phyloP scores from a whole-genome alignment of 2,329 filamentous ascomycete species.

The Colletotrichum sidae region DNA sequence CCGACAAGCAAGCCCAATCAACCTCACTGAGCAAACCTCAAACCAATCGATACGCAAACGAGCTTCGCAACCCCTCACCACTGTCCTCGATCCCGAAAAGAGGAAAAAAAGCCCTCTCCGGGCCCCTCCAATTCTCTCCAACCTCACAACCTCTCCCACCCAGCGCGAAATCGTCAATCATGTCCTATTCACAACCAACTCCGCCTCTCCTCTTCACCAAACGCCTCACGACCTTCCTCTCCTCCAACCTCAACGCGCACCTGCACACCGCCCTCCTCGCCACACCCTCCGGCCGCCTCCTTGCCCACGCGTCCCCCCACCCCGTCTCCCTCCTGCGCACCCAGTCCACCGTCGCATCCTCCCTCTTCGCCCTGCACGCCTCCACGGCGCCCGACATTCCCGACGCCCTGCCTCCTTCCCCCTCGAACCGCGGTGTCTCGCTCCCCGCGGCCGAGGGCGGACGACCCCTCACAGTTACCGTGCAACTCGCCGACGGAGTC shows the following conservation, averaged over 20 bases:
- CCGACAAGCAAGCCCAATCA: not conserved
- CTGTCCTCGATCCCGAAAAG: too few relatives aligned
- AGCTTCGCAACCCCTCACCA: not conserved
- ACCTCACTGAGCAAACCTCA: too few relatives aligned
- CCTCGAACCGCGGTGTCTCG: constrained; percentile 26
- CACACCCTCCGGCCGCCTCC: constrained; percentile 70
- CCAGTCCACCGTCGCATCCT: constrained; percentile 73
- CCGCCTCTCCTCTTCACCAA: constrained; percentile 74
- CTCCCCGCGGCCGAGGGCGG: constrained; percentile 37
- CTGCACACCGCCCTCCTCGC: constrained; percentile 71
- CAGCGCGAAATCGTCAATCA: constrained; percentile 36
- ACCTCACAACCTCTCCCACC: not conserved
- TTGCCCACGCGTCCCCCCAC: constrained; percentile 67
- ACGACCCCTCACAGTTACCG: constrained; percentile 59
- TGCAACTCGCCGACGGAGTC: constrained; percentile 69
- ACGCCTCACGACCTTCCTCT: constrained; percentile 71
- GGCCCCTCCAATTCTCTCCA: not conserved
- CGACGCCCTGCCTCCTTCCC: constrained; percentile 53
- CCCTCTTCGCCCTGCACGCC: constrained; percentile 69
- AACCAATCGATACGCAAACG: too few relatives aligned
- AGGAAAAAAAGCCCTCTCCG: not conserved
- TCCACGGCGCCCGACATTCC: constrained; percentile 55
- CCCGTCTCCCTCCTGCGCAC: constrained; percentile 69
- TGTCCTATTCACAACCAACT: constrained; percentile 54
- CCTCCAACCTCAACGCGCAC: constrained; percentile 66